Conservation (phyloP, 148 eudicot genomes). For the Rheum nobile region DNA sequence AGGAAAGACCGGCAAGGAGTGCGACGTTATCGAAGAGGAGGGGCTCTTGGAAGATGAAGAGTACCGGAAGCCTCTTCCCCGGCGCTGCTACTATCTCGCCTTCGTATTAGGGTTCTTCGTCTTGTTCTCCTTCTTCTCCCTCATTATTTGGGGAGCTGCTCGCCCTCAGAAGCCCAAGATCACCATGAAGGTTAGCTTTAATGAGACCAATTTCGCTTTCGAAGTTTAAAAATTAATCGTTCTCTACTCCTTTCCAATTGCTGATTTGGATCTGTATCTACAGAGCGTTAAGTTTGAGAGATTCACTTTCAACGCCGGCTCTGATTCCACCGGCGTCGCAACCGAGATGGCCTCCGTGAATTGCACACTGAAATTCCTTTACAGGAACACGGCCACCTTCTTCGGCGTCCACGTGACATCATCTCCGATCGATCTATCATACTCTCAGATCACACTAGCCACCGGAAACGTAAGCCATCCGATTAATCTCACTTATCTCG, state of each 20-base stretch:
- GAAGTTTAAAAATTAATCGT: not conserved
- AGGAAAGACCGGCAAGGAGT: not conserved
- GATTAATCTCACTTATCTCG: not conserved
- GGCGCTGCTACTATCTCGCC: slow-evolving; percentile 39
- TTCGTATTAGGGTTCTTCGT: slow-evolving; percentile 50
- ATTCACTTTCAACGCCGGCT: slow-evolving; percentile 58
- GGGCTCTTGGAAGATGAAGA: slow-evolving; percentile 45
- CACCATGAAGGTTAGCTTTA: slow-evolving; percentile 41
- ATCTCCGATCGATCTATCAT: slow-evolving; percentile 49
- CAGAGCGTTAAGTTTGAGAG: slow-evolving; percentile 70
- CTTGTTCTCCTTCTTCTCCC: slow-evolving; percentile 45
- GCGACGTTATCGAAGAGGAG: slow-evolving; percentile 67
- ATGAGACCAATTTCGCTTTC: not conserved
- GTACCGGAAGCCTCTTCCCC: slow-evolving; percentile 22
- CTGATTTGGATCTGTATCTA: not conserved
- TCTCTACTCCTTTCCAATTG: not conserved
- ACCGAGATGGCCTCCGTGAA: slow-evolving; percentile 76
- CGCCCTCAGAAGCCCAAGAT: slow-evolving; percentile 66
- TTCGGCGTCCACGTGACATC: slow-evolving; percentile 77
- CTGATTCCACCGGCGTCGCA: slow-evolving; percentile 61
- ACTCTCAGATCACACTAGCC: slow-evolving; percentile 46
- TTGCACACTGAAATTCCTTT: slow-evolving; percentile 50
- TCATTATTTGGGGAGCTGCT: slow-evolving; percentile 65
- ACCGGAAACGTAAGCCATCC: slow-evolving; percentile 48
- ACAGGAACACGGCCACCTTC: slow-evolving; percentile 63